Evolutionary conservation across 2,329 filamentous ascomycete genomes (phyloP).

Genomic region (Rutstroemia sp.): DNA sequence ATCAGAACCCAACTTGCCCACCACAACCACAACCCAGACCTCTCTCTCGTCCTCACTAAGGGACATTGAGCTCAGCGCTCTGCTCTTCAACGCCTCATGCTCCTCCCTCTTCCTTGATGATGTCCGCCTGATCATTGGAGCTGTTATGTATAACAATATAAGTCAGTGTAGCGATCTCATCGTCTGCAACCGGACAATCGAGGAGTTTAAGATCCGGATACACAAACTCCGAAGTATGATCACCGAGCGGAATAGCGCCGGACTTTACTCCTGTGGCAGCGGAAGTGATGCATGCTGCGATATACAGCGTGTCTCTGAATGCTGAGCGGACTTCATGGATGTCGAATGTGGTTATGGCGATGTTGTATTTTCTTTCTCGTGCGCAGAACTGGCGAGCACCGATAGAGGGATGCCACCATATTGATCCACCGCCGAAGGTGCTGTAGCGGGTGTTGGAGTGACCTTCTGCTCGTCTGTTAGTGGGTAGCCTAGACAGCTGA

Average conservation of each 20-base stretch:
- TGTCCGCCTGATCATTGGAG: background rate
- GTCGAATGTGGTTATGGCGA: background rate
- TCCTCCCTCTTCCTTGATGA: no score
- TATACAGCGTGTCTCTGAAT: background rate
- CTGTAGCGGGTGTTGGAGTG: background rate
- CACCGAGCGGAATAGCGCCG: background rate
- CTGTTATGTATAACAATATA: background rate
- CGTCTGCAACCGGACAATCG: background rate
- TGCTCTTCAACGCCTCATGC: no score
- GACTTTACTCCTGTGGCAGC: background rate
- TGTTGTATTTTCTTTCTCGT: background rate
- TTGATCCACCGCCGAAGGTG: background rate
- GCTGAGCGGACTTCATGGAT: background rate
- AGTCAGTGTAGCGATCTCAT: background rate
- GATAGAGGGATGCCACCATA: conserved; percentile 3
- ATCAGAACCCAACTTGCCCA: no score
- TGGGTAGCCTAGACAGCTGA: background rate
- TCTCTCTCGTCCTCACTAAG: no score
- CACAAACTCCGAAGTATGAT: background rate
- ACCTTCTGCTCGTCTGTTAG: background rate
- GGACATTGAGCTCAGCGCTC: no score
- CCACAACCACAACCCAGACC: no score
- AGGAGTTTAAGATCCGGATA: background rate
- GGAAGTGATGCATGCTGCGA: background rate
- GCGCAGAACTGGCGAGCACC: background rate